Evolutionary conservation across 371 early-diverging fungal species (phyloP), one percentile per base, ranked within the genome.

Genomic region (Blakeslea trispora): DNA sequence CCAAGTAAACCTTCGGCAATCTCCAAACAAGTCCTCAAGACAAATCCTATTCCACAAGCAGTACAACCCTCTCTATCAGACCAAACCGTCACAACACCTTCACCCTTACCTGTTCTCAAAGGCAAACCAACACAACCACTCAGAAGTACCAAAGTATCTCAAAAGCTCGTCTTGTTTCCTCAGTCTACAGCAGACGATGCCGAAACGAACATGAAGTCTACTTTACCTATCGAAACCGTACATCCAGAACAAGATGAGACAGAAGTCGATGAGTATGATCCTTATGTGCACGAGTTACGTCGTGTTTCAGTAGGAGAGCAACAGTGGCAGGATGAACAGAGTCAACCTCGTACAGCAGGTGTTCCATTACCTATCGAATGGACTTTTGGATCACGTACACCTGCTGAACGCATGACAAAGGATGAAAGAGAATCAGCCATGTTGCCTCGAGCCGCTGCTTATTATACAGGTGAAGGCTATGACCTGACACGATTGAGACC

Each of bases 91-190:
- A n/a, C n/a, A n/a, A n/a, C n/a, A n/a, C n/a, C n/a, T n/a, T n/a
- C n/a, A n/a, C n/a, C n/a, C n/a, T n/a, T n/a, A n/a, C 50, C 68
- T 7, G 50, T 43, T 31, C 39, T 42, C 28, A 52, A 18, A 32
- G 44, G 24, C 5, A n/a, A n/a, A 46, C 50, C 63, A 18, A 74
- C 77, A 54, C 79, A 81, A 24, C 89, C 88, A 8, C 77, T 84
- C 31, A 82, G 96, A 64, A 95, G 94, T 9, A 93, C 93, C 19
- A 95, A 94, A 70, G 84, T 88, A 19, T 87, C 91, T 19, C 94
- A 94, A 64, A 97, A 97, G 75, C 81, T 96, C 5, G 89, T 91
- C 0, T 71, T 97, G 32, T 89, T 97, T 51, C 96, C n/a, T n/a
- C n/a, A n/a, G n/a, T n/a, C 97, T 13, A 60, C 68, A 0, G 50